These are phyloP conservation scores for Aethionema arabicum DNA, from an alignment of 345 rosid genomes.

Conservation along the genomic window DNA sequence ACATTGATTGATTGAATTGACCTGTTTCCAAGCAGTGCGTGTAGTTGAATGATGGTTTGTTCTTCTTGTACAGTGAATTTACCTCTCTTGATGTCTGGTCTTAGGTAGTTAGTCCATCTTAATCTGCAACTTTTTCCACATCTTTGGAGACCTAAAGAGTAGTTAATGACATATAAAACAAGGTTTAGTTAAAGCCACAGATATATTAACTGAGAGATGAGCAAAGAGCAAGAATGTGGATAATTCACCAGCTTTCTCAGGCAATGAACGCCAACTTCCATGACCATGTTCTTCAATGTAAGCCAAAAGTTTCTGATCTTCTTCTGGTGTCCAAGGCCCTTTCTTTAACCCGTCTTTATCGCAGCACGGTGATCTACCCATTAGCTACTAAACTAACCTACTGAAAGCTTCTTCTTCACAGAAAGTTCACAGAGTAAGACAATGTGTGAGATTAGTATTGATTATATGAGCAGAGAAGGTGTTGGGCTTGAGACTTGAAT, in stretches of 20 bases:
- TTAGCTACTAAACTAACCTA: slow-evolving; percentile 34
- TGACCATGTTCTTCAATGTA: slow-evolving; percentile 90
- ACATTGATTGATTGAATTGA: slow-evolving; percentile 9
- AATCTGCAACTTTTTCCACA: slow-evolving; percentile 96
- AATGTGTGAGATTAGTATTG: slow-evolving; percentile 19
- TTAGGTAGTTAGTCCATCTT: slow-evolving; percentile 90
- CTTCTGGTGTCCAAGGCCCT: slow-evolving; percentile 98
- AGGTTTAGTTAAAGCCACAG: background rate
- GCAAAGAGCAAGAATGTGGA: slow-evolving; percentile 24
- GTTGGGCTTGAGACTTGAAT: background rate
- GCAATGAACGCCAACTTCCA: slow-evolving; percentile 95
- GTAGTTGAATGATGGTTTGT: slow-evolving; percentile 94
- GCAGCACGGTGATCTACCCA: slow-evolving; percentile 81
- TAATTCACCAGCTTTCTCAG: slow-evolving; percentile 72
- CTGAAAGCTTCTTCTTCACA: slow-evolving; percentile 9
- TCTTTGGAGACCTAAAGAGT: slow-evolving; percentile 66
- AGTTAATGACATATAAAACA: slow-evolving; percentile 7
- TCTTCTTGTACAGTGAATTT: slow-evolving; percentile 90
- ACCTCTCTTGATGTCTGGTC: slow-evolving; percentile 95
- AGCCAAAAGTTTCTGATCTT: slow-evolving; percentile 89
- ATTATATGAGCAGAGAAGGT: slow-evolving; percentile 14
- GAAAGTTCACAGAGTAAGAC: slow-evolving; percentile 3
- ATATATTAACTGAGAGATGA: slow-evolving; percentile 3
- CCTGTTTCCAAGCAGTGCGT: slow-evolving; percentile 96
- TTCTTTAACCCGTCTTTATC: slow-evolving; percentile 87